Conservation (phyloP, 352 stramenopile genomes). For the Phytophthora megakarya region DNA sequence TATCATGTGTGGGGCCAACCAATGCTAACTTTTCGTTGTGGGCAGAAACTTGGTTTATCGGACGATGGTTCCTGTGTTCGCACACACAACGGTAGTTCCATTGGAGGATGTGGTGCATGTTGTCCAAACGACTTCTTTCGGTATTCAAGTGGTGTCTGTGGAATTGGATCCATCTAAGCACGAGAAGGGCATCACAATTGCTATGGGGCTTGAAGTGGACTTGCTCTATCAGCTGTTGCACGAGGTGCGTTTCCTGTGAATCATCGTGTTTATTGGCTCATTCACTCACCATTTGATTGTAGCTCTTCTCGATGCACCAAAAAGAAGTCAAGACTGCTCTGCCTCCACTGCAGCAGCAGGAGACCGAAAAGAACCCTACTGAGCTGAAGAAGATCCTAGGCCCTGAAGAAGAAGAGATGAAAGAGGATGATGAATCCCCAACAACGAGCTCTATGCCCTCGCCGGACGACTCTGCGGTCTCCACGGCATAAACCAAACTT, state of each 20-base stretch:
- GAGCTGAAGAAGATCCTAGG: conserved; percentile 64
- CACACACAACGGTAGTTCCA: conserved; percentile 62
- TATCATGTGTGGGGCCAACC: background rate
- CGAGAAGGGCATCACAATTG: conserved; percentile 64
- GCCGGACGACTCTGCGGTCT: conserved; percentile 1
- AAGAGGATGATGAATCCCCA: conserved; percentile 39
- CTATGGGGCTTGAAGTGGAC: conserved; percentile 78
- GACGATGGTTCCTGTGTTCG: conserved; percentile 78
- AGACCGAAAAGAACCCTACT: conserved; percentile 44
- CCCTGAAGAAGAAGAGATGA: conserved; percentile 65
- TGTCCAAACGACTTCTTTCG: conserved; percentile 58
- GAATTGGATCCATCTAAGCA: conserved; percentile 50
- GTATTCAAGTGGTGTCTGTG: conserved; percentile 68
- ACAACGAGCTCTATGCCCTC: conserved; percentile 1
- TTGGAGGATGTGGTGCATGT: conserved; percentile 66
- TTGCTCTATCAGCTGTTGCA: conserved; percentile 72
- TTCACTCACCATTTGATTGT: background rate
- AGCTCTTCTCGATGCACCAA: conserved; percentile 69
- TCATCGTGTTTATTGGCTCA: background rate
- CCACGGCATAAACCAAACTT: no score
- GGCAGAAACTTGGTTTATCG: conserved; percentile 69
- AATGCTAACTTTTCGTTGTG: conserved; percentile 2
- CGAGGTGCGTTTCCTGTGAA: conserved; percentile 41
- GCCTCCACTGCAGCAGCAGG: conserved; percentile 38
- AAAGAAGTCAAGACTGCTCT: conserved; percentile 28